Evolutionary conservation across 1,284 basidiomycete genomes (phyloP).

Genomic region (Coniferiporia sulphurascens): DNA sequence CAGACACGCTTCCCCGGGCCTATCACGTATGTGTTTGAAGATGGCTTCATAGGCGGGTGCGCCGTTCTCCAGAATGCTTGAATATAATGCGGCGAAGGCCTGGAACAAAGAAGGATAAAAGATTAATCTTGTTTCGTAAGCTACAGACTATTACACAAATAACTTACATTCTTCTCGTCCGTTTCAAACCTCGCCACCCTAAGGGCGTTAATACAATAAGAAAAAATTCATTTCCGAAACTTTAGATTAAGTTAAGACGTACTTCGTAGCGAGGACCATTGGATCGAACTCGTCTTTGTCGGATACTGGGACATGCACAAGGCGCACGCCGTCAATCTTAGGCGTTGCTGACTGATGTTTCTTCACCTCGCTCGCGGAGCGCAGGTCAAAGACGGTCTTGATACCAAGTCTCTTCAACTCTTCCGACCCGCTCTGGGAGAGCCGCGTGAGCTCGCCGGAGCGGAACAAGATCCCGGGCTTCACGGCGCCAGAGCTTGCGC

Average conservation of each 20-base stretch:
- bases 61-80: conserved; percentile 31
- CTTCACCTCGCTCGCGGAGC: conserved; percentile 33
- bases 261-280: conserved; percentile 28
- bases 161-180: conserved; percentile 28
- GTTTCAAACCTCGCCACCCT: conserved; percentile 28
- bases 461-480: conserved; percentile 34
- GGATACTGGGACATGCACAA: conserved; percentile 25
- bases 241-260: not conserved
- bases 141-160: not conserved
- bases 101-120: conserved; percentile 17
- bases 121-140: no score
- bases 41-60: conserved; percentile 31
- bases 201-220: not conserved
- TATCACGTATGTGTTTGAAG: conserved; percentile 35
- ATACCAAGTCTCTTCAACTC: conserved; percentile 34
- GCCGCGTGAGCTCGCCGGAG: conserved; percentile 35
- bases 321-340: conserved; percentile 29
- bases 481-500: conserved; percentile 19
- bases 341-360: conserved; percentile 30
- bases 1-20: conserved; percentile 35
- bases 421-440: conserved; percentile 34
- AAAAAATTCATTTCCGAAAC: not conserved
- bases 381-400: conserved; percentile 38
- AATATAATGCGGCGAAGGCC: conserved; percentile 34
- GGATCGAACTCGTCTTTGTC: conserved; percentile 24